phyloP scores from a whole-genome alignment of 1,139 yeast species.

The Kluyveromyces marxianus region DNA sequence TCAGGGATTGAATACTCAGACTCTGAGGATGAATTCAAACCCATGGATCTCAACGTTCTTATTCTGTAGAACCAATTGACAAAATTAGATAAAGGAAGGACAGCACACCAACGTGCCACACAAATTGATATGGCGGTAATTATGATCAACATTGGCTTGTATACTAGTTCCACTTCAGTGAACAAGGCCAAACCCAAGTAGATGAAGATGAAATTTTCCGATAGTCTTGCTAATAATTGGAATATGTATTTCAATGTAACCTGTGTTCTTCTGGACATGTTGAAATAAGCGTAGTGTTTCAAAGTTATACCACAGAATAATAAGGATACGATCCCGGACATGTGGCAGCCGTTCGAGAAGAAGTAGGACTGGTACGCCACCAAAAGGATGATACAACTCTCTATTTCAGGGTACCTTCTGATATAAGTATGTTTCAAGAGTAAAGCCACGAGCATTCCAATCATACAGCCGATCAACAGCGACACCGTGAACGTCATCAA shows the following conservation, averaged over 20 bases:
- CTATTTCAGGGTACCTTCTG: slow-evolving; percentile 91
- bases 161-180: slow-evolving; percentile 92
- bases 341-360: slow-evolving; percentile 97
- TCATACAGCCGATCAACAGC: slow-evolving; percentile 79
- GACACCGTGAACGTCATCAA: slow-evolving; percentile 90
- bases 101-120: slow-evolving; percentile 95
- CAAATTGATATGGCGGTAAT: slow-evolving; percentile 87
- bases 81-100: slow-evolving; percentile 82
- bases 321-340: slow-evolving; percentile 96
- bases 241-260: slow-evolving; percentile 92
- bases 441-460: slow-evolving; percentile 85
- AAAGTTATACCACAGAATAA: slow-evolving; percentile 93
- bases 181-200: slow-evolving; percentile 89
- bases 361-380: slow-evolving; percentile 95
- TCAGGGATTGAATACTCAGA: slow-evolving; percentile 54
- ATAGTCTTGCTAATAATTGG: slow-evolving; percentile 86
- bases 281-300: slow-evolving; percentile 93
- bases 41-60: slow-evolving; percentile 32
- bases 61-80: slow-evolving; percentile 73
- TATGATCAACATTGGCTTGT: slow-evolving; percentile 86
- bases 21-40: slow-evolving; percentile 20
- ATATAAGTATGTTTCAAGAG: slow-evolving; percentile 87
- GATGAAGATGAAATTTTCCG: slow-evolving; percentile 94
- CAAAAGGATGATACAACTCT: slow-evolving; percentile 82
- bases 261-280: slow-evolving; percentile 96